phyloP scores from a whole-genome alignment of 225 moss, liverwort and hornwort species.

The Neckera pumila region DNA sequence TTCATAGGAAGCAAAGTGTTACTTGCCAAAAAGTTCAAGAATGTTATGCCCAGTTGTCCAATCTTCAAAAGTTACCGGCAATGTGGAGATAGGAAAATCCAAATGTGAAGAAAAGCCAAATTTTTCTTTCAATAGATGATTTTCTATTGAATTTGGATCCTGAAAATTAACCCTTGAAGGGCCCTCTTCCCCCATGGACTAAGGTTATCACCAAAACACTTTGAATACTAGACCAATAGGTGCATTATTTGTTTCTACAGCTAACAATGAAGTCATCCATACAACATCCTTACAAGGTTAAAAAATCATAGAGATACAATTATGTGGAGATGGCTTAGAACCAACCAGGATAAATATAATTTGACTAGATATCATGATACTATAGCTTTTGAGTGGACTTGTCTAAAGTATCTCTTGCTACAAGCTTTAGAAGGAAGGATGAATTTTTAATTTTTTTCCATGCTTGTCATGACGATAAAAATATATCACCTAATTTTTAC shows the following conservation, averaged over 20 bases:
- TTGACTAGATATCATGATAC: background rate
- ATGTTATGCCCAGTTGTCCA: accelerated
- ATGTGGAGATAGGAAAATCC: no score
- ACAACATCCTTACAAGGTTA: accelerated
- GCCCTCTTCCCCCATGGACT: accelerated
- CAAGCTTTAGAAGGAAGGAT: accelerated
- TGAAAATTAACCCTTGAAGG: accelerated
- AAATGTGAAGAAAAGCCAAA: background rate
- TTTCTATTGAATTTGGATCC: background rate
- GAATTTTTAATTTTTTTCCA: background rate
- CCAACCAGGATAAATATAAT: accelerated
- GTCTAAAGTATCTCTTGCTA: no score
- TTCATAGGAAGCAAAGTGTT: accelerated
- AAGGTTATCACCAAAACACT: background rate
- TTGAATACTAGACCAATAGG: background rate
- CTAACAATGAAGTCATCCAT: background rate
- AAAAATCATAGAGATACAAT: no score
- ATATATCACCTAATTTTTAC: accelerated
- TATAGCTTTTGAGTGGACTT: accelerated
- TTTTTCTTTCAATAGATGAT: background rate
- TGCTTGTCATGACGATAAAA: accelerated
- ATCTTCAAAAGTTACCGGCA: no score
- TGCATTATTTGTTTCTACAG: background rate
- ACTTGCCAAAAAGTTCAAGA: background rate
- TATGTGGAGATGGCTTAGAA: accelerated